Evolutionary conservation across 2,329 filamentous ascomycete species (phyloP).

Genomic region (Trichoderma koningii): DNA sequence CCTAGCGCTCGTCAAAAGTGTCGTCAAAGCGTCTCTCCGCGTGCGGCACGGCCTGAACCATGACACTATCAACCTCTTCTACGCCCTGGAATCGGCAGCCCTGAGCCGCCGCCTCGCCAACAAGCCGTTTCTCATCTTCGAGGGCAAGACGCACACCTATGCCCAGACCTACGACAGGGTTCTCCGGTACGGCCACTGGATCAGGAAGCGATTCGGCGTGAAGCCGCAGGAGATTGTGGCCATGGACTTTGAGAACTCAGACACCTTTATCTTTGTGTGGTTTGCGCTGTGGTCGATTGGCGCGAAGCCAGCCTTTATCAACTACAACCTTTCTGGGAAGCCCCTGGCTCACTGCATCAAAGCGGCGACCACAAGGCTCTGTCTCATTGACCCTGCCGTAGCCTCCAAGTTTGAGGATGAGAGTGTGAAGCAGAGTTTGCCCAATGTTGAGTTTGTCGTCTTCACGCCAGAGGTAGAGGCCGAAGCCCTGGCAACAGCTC

Average conservation of each 20-base stretch:
- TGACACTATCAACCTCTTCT: slow-evolving; percentile 72
- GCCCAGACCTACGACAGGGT: slow-evolving; percentile 71
- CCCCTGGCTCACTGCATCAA: slow-evolving; percentile 74
- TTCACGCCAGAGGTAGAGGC: slow-evolving; percentile 61
- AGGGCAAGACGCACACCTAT: slow-evolving; percentile 71
- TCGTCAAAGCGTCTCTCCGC: slow-evolving; percentile 49
- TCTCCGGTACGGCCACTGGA: slow-evolving; percentile 74
- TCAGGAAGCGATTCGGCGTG: slow-evolving; percentile 65
- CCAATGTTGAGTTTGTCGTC: slow-evolving; percentile 59
- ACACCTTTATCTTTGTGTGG: slow-evolving; percentile 74
- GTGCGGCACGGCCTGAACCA: slow-evolving; percentile 52
- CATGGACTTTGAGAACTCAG: slow-evolving; percentile 78
- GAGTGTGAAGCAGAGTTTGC: slow-evolving; percentile 51
- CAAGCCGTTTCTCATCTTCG: slow-evolving; percentile 64
- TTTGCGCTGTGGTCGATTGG: slow-evolving; percentile 82
- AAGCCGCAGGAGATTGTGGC: slow-evolving; percentile 75
- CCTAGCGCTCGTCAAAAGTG: slow-evolving; percentile 56
- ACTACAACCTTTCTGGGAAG: slow-evolving; percentile 76
- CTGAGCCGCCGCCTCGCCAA: slow-evolving; percentile 53
- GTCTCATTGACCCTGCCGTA: slow-evolving; percentile 68
- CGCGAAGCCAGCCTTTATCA: slow-evolving; percentile 81
- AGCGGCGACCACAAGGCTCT: slow-evolving; percentile 64
- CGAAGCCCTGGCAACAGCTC: slow-evolving; percentile 53
- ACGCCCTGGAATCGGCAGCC: slow-evolving; percentile 69
- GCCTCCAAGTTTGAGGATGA: slow-evolving; percentile 59